A percentile compares a stretch with the other conserved stretches of the same genome.
Conservation (phyloP, 1,139 yeast genomes). For the Suhomyces maxii region DNA sequence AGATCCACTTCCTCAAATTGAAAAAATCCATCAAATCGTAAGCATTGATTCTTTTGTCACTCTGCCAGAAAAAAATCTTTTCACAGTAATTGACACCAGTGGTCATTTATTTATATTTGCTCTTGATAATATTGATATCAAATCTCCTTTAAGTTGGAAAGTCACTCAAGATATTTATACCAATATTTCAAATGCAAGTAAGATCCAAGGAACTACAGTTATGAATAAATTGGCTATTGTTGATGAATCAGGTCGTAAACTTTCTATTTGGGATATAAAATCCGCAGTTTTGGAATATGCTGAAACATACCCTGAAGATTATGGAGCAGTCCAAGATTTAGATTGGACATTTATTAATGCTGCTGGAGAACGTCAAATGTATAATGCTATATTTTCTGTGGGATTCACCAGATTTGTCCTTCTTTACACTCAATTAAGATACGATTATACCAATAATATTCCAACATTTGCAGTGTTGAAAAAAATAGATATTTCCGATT, state of each 20-base stretch:
- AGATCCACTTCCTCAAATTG: slow-evolving; percentile 18
- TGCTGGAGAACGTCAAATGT: slow-evolving; percentile 12
- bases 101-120: slow-evolving; percentile 55
- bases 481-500: slow-evolving; percentile 65
- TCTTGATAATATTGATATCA: slow-evolving; percentile 12
- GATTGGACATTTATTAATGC: slow-evolving; percentile 79
- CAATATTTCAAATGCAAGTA: slow-evolving; percentile 50
- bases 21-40: slow-evolving; percentile 48
- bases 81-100: slow-evolving; percentile 55
- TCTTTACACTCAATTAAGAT: slow-evolving; percentile 77
- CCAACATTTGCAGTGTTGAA: slow-evolving; percentile 81
- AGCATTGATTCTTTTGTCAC: slow-evolving; percentile 56
- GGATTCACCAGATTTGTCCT: slow-evolving; percentile 68
- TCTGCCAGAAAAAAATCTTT: slow-evolving; percentile 48
- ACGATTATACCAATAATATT: slow-evolving; percentile 78
- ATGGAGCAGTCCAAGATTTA: slow-evolving; percentile 51
- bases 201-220: slow-evolving; percentile 67
- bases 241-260: slow-evolving; percentile 46
- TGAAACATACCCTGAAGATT: slow-evolving; percentile 41
- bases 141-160: slow-evolving; percentile 43
- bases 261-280: slow-evolving; percentile 77
- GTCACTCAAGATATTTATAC: slow-evolving; percentile 52
- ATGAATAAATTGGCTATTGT: slow-evolving; percentile 72
- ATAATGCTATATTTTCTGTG: slow-evolving; percentile 76
- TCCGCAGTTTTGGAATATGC: slow-evolving; percentile 68